A percentile compares a stretch with the other conserved stretches of the same genome.
Conservation (phyloP, 2,329 filamentous ascomycete genomes). For the Ceratocystis colombiana region DNA sequence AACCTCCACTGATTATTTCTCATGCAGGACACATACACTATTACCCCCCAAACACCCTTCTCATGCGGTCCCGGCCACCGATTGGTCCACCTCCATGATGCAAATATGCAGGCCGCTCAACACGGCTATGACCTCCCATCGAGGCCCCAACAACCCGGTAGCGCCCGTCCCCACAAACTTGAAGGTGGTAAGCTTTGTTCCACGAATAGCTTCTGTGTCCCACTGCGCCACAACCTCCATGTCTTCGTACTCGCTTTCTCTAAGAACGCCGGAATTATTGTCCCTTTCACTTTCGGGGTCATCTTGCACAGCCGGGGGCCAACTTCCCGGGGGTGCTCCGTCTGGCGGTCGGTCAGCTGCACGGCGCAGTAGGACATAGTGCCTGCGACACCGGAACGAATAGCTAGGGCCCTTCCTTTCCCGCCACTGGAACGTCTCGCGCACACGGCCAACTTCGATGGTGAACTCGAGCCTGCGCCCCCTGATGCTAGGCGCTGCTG, state of each 20-base stretch:
- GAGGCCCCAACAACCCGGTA: constrained; percentile 35
- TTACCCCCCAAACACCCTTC: too few relatives aligned
- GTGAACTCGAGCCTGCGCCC: constrained; percentile 31
- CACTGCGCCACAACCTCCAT: constrained; percentile 39
- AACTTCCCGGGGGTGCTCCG: constrained; percentile 14
- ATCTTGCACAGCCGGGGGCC: not conserved
- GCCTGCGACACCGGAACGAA: constrained; percentile 31
- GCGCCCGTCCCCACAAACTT: constrained; percentile 35
- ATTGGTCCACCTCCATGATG: constrained; percentile 17
- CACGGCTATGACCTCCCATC: constrained; percentile 38
- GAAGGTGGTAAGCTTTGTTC: constrained; percentile 34
- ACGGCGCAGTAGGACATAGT: constrained; percentile 38
- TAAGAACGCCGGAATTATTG: constrained; percentile 21
- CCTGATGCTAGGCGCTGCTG: constrained; percentile 24
- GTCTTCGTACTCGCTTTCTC: constrained; percentile 30
- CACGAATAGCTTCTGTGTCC: constrained; percentile 30
- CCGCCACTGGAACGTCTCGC: constrained; percentile 39
- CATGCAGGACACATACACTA: too few relatives aligned
- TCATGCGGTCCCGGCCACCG: not conserved
- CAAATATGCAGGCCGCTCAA: constrained; percentile 17
- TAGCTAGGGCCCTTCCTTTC: constrained; percentile 31
- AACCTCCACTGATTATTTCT: not conserved
- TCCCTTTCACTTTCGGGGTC: not conserved
- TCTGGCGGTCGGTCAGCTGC: constrained; percentile 25
- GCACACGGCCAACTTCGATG: constrained; percentile 32